Conservation (phyloP, 306 rosid genomes). For the Vigna reflexopilosa region DNA sequence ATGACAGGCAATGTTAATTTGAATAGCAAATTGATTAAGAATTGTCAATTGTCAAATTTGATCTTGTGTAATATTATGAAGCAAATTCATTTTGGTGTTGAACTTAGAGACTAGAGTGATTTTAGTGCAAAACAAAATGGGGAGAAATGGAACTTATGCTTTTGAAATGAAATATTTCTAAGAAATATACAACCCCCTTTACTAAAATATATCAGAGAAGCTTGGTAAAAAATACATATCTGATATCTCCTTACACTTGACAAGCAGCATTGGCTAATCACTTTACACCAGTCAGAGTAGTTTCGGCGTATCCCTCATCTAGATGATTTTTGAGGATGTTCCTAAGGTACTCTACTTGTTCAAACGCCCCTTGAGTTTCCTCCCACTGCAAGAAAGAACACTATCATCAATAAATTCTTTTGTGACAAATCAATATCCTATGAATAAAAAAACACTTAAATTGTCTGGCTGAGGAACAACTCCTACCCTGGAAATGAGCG, state of each 20-base stretch:
- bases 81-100: neutral
- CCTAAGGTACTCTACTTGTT: conserved; percentile 75
- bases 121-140: neutral
- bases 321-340: conserved; percentile 63
- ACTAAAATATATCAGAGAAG: conserved; percentile 20
- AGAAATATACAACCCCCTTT: conserved; percentile 37
- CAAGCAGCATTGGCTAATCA: conserved; percentile 34
- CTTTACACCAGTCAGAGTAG: conserved; percentile 41
- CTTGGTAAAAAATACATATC: conserved; percentile 24
- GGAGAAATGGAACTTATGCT: neutral
- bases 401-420: conserved; percentile 8
- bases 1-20: neutral
- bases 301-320: conserved; percentile 28
- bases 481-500: neutral
- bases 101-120: neutral
- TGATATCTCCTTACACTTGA: conserved; percentile 30
- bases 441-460: conserved; percentile 15
- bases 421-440: neutral
- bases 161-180: conserved; percentile 33
- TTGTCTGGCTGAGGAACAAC: conserved; percentile 24
- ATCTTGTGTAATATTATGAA: neutral
- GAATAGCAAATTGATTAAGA: neutral
- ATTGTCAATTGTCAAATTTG: neutral
- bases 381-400: conserved; percentile 74
- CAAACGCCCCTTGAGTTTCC: conserved; percentile 72